phyloP scores from a whole-genome alignment of 768 basidiomycete genomes.

The Strobilomyces echinocephalus region DNA sequence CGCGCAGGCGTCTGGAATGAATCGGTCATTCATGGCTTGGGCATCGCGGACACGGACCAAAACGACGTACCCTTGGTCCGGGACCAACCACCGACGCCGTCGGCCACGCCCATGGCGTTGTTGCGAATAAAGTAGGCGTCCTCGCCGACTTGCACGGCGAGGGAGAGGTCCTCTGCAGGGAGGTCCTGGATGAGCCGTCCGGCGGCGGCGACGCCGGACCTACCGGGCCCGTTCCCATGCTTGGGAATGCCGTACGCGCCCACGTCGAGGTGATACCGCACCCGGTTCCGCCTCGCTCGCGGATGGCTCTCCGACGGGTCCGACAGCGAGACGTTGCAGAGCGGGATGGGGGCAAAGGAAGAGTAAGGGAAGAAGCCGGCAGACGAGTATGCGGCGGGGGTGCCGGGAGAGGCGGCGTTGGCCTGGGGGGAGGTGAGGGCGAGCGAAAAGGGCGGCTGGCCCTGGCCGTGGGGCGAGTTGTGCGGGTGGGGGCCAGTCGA shows the following conservation, averaged over 20 bases:
- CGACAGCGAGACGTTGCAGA: constrained; percentile 23
- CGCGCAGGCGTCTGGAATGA: constrained; percentile 15
- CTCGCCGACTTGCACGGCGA: constrained; percentile 82
- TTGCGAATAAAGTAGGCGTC: constrained; percentile 83
- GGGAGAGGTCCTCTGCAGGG: constrained; percentile 34
- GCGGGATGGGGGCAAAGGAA: constrained; percentile 30
- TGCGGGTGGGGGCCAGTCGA: constrained; percentile 29
- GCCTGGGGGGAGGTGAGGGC: constrained; percentile 43
- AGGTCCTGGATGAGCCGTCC: constrained; percentile 28
- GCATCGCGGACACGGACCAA: too few relatives aligned
- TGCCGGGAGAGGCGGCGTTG: constrained; percentile 27
- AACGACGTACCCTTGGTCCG: constrained; percentile 34
- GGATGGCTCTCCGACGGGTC: constrained; percentile 28
- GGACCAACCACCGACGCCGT: constrained; percentile 94
- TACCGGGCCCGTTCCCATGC: constrained; percentile 23
- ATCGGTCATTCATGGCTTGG: neutral
- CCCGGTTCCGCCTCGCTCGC: constrained; percentile 29
- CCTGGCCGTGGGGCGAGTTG: constrained; percentile 34
- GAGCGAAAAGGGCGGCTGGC: constrained; percentile 36
- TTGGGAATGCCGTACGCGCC: constrained; percentile 89
- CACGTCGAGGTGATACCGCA: constrained; percentile 56
- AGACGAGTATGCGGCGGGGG: constrained; percentile 29
- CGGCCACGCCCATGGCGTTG: constrained; percentile 90
- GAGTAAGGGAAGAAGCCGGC: constrained; percentile 35
- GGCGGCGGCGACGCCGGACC: constrained; percentile 8